Evolutionary conservation across 257 asterid genomes (phyloP), one percentile per base, ranked within the genome.

Genomic region (Ehretia macrophylla): DNA sequence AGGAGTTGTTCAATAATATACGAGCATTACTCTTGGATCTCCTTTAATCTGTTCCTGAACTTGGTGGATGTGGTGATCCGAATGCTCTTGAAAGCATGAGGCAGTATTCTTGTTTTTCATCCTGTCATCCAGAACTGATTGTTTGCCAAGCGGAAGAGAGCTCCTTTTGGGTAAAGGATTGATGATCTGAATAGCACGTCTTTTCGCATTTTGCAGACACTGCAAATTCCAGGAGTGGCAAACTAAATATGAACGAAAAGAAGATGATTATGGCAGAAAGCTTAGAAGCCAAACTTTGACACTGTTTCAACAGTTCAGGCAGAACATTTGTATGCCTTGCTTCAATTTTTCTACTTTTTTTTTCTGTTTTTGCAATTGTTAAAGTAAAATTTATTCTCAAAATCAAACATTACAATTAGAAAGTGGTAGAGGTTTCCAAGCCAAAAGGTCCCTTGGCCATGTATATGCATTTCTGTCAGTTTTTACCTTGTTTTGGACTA

Each of bases 191-290:
- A 51, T 18, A 32, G 73, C 49, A 39, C 73, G 66, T 64, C 74
- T 75, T 71, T 65, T 70, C 59, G 73, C 27, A 21, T 51, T 67
- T 62, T 54, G 55, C 20, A 32, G 16, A n/a, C 17, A 50, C 67
- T 38, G 67, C 11, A 50, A 32, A 8, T 56, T 27, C 35, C 35
- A 63, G 68, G 66, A 44, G 20, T 52, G 54, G 53, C 19, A 39
- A 40, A 58, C 38, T 5, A 58, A 8, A 39, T 5, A 17, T 10
- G 46, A 10, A 16, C 42, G 35, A 18, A 46, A 58, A 6, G n/a
- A 19, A n/a, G 48, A 58, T 27, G 4, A 27, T 1, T 27, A 27
- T 27, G 35, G 35, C 3, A 27, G 35, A 27, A 6, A 27, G 35
- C 35, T 27, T 6, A 27, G 3, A 27, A 27, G 35, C 35, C 35